Conservation (phyloP, 768 basidiomycete species). For the Phlegmacium glaucopus region DNA sequence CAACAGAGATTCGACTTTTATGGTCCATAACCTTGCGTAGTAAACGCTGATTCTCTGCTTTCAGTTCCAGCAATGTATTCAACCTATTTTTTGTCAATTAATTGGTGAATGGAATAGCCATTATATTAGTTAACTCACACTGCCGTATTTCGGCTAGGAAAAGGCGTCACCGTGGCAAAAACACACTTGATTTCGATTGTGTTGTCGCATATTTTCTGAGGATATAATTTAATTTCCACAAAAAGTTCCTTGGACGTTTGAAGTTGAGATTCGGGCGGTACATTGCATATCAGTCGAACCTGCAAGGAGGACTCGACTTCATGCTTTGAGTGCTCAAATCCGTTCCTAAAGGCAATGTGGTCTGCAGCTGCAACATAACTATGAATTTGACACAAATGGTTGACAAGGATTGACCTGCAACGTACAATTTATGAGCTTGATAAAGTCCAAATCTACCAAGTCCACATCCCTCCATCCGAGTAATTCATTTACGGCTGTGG, state of each 20-base stretch:
- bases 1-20: constrained; percentile 25
- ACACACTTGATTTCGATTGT: constrained; percentile 51
- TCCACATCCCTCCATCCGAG: constrained; percentile 78
- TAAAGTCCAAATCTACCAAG: constrained; percentile 63
- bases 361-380: constrained; percentile 46
- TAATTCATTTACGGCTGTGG: constrained; percentile 62
- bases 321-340: constrained; percentile 54
- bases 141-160: constrained; percentile 68
- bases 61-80: constrained; percentile 76
- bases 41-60: constrained; percentile 82
- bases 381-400: neutral
- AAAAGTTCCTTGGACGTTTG: constrained; percentile 44
- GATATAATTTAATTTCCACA: constrained; percentile 69
- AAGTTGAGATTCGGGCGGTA: constrained; percentile 15
- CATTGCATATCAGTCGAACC: constrained; percentile 55
- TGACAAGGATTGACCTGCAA: constrained; percentile 5
- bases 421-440: constrained; percentile 64
- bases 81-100: constrained; percentile 38
- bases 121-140: constrained; percentile 40
- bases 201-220: constrained; percentile 42
- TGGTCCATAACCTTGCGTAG: constrained; percentile 54
- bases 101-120: neutral
- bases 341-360: constrained; percentile 47
- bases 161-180: constrained; percentile 74
- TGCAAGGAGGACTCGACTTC: constrained; percentile 53